Evolutionary conservation across 1,284 basidiomycete species (phyloP).

Genomic region (Taiwanofungus camphoratus): DNA sequence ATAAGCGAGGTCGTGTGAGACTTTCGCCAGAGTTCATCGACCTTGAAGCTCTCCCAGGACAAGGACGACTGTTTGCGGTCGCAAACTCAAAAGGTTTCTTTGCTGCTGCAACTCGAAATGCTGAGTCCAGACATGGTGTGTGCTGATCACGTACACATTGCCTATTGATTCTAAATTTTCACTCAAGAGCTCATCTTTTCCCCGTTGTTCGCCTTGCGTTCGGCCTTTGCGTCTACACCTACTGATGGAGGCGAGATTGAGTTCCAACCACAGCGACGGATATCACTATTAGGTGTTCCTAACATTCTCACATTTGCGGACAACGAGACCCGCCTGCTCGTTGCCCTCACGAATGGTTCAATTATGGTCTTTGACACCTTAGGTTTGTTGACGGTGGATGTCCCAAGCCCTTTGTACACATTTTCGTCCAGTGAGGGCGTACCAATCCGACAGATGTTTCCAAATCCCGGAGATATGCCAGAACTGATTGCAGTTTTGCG

Average conservation of each 20-base stretch:
- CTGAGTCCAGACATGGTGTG: constrained; percentile 33
- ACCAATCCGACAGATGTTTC: constrained; percentile 46
- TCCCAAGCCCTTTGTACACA: constrained; percentile 40
- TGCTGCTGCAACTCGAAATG: constrained; percentile 44
- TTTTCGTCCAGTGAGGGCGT: constrained; percentile 39
- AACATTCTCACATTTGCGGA: constrained; percentile 48
- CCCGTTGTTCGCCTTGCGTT: constrained; percentile 49
- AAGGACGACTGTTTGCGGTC: constrained; percentile 44
- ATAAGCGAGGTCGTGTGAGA: constrained; percentile 55
- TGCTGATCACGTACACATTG: neutral
- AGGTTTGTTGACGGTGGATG: constrained; percentile 40
- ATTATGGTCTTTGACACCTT: constrained; percentile 53
- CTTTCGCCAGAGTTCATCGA: constrained; percentile 48
- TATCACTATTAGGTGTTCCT: constrained; percentile 42
- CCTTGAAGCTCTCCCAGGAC: constrained; percentile 35
- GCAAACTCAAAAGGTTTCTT: constrained; percentile 62
- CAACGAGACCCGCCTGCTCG: constrained; percentile 52
- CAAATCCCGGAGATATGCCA: constrained; percentile 61
- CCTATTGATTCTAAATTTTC: constrained; percentile 4
- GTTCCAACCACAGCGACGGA: constrained; percentile 43
- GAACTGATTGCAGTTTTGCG: constrained; percentile 58
- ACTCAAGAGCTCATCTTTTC: constrained; percentile 50
- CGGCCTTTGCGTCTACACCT: constrained; percentile 36
- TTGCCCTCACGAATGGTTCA: constrained; percentile 54
- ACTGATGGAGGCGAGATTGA: constrained; percentile 30